phyloP scores from a whole-genome alignment of 306 rosid species.

The Prinsepia uniflora region DNA sequence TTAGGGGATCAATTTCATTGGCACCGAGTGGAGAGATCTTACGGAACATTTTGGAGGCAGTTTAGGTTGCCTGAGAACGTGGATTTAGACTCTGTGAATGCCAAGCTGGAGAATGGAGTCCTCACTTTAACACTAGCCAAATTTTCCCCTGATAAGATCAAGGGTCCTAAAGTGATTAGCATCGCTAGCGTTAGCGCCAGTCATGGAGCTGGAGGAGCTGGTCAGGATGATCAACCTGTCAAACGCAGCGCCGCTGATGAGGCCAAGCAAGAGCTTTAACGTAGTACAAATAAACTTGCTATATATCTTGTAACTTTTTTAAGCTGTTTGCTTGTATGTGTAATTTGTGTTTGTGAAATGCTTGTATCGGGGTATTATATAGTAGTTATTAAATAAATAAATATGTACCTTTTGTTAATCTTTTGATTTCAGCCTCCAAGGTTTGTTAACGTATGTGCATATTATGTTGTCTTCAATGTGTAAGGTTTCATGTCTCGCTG shows the following conservation, averaged over 20 bases:
- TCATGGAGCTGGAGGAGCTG: constrained; percentile 16
- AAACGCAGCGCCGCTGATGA: constrained; percentile 23
- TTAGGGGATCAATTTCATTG: constrained; percentile 60
- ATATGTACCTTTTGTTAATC: no score
- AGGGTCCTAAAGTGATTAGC: constrained; percentile 45
- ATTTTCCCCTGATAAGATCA: constrained; percentile 50
- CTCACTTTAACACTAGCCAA: constrained; percentile 47
- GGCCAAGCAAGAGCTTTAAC: constrained; percentile 44
- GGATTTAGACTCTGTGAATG: constrained; percentile 53
- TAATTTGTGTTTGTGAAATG: no score
- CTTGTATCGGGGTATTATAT: no score
- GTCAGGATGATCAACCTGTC: constrained; percentile 17
- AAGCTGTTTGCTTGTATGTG: no score
- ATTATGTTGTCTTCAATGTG: no score
- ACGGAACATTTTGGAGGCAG: constrained; percentile 67
- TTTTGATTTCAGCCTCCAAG: no score
- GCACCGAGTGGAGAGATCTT: constrained; percentile 58
- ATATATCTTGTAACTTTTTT: no score
- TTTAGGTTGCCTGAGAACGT: constrained; percentile 57
- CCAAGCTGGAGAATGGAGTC: constrained; percentile 56
- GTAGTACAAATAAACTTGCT: no score
- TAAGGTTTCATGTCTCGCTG: no score
- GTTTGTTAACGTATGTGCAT: no score
- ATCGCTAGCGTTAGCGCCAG: constrained; percentile 34
- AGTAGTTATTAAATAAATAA: no score